Base-by-base conservation (phyloP, 2,329 filamentous ascomycete genomes). In the Pyrenochaeta sp. region DNA sequence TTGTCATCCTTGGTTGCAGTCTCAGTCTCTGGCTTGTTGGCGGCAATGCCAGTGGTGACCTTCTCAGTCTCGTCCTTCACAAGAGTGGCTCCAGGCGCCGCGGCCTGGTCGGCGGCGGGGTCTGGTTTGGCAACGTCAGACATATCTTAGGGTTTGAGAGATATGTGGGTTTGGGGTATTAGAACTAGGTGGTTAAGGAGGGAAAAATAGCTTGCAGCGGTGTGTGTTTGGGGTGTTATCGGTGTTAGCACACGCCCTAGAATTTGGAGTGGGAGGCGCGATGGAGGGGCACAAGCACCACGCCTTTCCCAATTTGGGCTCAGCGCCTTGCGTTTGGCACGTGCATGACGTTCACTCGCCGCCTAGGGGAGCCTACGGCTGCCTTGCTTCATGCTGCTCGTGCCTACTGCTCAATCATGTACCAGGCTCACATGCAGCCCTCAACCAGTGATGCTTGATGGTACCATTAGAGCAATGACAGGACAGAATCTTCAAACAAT, bases 1-100 rank as follows among this genome's bases (percentile, higher is more conserved):
- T 85, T 85, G 68, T 82, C 79, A 67, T 85, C 83, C 66, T 72
- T 71, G 36, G 66, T 58, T 49, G 75, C 73, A 15, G 58, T 59
- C 50, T 75, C 73, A 18, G 58, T 58, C 35, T 62, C 57, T 23
- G 63, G 42, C 60, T 68, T 66, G 62, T 68, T 62, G 41, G 65
- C 56, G 10, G 71, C 67, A 42, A 69, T 68, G 59, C 72, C 76
- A 44, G 75, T 75, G 14, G 78, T 78, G 45, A 77, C 76, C 68
- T 77, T 76, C 54, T 76, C 73, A 15, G 78, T 80, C 73, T 80
- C 77, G 51, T 76, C 75, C 60, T 77, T 66, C 18, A 69, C 74
- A 35, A 79, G 68, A 60, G 70, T 76, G 41, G 76, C 72, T 58
- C 76, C 72, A 48, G 76, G 69, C 60, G 70, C 72, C 51, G 75